Conservation (phyloP, 495 filamentous ascomycete species). For the Parathielavia hyrcaniae region DNA sequence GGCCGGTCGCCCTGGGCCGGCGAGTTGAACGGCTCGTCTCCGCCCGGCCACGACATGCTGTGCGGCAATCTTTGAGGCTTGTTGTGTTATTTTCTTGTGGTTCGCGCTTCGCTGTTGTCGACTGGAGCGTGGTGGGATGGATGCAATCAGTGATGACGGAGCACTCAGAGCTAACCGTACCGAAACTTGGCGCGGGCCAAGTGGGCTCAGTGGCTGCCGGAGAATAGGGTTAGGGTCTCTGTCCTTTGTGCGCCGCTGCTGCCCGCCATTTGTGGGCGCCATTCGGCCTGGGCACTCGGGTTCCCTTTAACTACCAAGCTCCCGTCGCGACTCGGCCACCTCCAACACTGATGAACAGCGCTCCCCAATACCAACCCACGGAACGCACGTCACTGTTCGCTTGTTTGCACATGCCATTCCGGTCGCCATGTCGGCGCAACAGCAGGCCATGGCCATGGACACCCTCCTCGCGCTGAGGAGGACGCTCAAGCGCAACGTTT, state of each 20-base stretch:
- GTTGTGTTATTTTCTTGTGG: too few species aligned
- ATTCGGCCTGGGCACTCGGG: neutral
- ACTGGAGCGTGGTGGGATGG: neutral
- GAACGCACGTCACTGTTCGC: neutral
- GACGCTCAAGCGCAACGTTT: constrained; percentile 27
- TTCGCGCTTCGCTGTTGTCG: too few species aligned
- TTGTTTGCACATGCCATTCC: neutral
- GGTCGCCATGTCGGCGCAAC: constrained; percentile 29
- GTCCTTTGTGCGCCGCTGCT: neutral
- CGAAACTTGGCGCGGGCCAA: too few species aligned
- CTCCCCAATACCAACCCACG: neutral
- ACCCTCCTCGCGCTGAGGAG: constrained; percentile 27
- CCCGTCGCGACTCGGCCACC: neutral
- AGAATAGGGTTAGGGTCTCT: too few species aligned
- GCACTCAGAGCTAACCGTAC: too few species aligned
- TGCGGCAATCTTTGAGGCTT: too few species aligned
- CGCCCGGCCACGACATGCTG: constrained; percentile 13
- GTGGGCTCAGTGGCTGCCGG: too few species aligned
- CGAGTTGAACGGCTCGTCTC: neutral
- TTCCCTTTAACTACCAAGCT: neutral
- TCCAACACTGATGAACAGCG: neutral
- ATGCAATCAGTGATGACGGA: neutral
- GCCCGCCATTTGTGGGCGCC: neutral
- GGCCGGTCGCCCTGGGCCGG: neutral
- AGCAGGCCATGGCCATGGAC: constrained; percentile 31